Percentiles rank a stretch among this genome's conserved stretches.
Conservation (phyloP, 768 basidiomycete genomes). For the Piloderma croceum region DNA sequence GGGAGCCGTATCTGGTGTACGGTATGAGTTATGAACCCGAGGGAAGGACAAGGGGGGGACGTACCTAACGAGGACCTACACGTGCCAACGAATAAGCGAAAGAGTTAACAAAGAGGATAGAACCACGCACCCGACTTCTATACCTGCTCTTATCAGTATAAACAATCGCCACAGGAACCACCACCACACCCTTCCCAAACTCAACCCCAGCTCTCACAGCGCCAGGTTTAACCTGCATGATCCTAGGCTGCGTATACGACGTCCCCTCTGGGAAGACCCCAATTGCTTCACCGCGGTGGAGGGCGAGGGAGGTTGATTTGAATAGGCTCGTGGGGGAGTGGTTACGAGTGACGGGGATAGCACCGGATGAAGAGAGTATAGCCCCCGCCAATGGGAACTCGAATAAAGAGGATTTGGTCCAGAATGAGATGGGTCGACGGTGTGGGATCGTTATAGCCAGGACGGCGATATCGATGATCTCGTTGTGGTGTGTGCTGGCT, state of each 20-base stretch:
- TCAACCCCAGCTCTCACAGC: constrained; percentile 70
- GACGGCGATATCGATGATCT: constrained; percentile 55
- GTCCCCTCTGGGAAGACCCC: constrained; percentile 69
- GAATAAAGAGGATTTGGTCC: constrained; percentile 74
- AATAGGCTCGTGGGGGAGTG: constrained; percentile 40
- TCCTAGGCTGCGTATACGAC: constrained; percentile 42
- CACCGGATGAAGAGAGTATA: constrained; percentile 56
- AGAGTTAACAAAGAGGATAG: constrained; percentile 21
- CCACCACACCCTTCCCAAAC: constrained; percentile 40
- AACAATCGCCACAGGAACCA: constrained; percentile 63
- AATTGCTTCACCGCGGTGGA: constrained; percentile 50
- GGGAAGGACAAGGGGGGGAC: background rate
- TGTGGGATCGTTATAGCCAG: constrained; percentile 54
- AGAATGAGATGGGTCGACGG: constrained; percentile 50
- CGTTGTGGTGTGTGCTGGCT: constrained; percentile 65
- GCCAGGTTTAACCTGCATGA: constrained; percentile 53
- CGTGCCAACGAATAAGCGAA: constrained; percentile 1
- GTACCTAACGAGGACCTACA: constrained; percentile 25
- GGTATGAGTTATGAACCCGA: constrained; percentile 37
- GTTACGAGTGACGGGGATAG: constrained; percentile 67
- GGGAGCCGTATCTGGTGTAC: no score
- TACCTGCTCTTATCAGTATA: constrained; percentile 69
- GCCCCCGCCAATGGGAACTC: constrained; percentile 45
- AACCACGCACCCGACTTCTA: constrained; percentile 43
- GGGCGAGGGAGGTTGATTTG: constrained; percentile 47